Percentiles rank a stretch among this genome's conserved stretches.
These are phyloP conservation scores for Gynandropsis gynandra DNA, from an alignment of 345 rosid species.

Conservation along the genomic window DNA sequence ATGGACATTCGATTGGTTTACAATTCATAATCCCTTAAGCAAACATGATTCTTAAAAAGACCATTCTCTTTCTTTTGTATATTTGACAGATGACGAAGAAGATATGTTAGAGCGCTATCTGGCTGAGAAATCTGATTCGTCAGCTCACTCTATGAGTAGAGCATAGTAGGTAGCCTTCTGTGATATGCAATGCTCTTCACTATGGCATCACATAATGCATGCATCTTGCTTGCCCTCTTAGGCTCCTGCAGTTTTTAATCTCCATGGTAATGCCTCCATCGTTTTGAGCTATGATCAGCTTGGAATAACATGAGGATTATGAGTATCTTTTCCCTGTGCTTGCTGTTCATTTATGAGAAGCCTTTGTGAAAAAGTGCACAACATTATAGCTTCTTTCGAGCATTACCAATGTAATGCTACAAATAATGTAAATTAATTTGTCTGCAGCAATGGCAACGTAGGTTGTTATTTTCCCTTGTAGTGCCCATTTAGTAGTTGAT, in stretches of 20 bases:
- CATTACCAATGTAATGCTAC: too few species aligned
- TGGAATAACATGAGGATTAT: conserved; percentile 13
- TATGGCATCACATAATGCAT: conserved; percentile 1
- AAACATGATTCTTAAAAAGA: conserved; percentile 10
- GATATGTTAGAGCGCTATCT: conserved; percentile 94
- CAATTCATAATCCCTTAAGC: not conserved
- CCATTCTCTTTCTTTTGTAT: not conserved
- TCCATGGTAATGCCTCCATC: conserved; percentile 13
- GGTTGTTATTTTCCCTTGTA: too few species aligned
- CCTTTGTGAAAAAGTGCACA: conserved; percentile 9
- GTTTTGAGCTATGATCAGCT: conserved; percentile 23
- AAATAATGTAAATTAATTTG: too few species aligned
- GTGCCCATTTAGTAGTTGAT: too few species aligned
- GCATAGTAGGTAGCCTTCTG: conserved; percentile 29
- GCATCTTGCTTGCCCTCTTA: conserved; percentile 12
- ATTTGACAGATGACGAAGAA: conserved; percentile 65
- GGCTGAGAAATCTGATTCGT: conserved; percentile 75
- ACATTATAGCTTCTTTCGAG: conserved; percentile 15
- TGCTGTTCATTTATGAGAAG: conserved; percentile 18
- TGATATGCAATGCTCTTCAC: too few species aligned
- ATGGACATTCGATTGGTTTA: conserved; percentile 2
- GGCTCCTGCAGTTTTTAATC: conserved; percentile 12
- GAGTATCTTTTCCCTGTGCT: conserved; percentile 6
- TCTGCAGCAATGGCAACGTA: too few species aligned
- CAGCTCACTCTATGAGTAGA: conserved; percentile 48